phyloP scores from a whole-genome alignment of 2,329 filamentous ascomycete species.

The Microthyrium microscopicum region DNA sequence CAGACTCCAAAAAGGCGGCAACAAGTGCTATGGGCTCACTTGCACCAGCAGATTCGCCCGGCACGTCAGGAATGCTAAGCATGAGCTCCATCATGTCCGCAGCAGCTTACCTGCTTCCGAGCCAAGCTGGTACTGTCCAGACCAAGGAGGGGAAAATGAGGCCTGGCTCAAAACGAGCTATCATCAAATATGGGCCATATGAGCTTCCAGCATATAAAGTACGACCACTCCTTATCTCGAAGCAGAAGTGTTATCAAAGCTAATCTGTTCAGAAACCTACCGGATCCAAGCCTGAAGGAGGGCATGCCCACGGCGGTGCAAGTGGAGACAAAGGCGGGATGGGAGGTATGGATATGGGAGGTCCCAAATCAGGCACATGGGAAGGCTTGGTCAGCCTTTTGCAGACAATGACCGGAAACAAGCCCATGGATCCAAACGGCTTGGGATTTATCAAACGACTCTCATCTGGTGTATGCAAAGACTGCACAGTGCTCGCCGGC shows the following conservation, averaged over 20 bases:
- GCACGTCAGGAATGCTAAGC: no score
- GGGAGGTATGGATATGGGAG: background rate
- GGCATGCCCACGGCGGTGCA: background rate
- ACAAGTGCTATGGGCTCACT: no score
- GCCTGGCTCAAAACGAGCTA: background rate
- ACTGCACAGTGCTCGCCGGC: slow-evolving; percentile 3
- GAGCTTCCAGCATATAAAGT: slow-evolving; percentile 1
- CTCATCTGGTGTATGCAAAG: slow-evolving; percentile 2
- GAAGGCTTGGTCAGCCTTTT: background rate
- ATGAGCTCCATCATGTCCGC: background rate
- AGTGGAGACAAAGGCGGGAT: background rate
- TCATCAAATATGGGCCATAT: slow-evolving; percentile 5
- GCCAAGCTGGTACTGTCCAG: background rate
- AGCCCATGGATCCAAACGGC: slow-evolving; percentile 6
- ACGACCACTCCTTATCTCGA: no score
- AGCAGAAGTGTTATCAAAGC: no score
- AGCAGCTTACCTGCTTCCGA: background rate
- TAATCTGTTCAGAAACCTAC: no score
- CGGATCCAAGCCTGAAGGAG: no score
- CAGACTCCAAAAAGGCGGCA: no score
- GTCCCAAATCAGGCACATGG: background rate
- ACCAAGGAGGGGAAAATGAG: background rate
- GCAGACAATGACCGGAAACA: background rate
- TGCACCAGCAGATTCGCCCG: no score
- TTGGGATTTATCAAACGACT: background rate